Conservation (phyloP, 805 yeast species). For the Schwanniomyces pseudopolymorphus region DNA sequence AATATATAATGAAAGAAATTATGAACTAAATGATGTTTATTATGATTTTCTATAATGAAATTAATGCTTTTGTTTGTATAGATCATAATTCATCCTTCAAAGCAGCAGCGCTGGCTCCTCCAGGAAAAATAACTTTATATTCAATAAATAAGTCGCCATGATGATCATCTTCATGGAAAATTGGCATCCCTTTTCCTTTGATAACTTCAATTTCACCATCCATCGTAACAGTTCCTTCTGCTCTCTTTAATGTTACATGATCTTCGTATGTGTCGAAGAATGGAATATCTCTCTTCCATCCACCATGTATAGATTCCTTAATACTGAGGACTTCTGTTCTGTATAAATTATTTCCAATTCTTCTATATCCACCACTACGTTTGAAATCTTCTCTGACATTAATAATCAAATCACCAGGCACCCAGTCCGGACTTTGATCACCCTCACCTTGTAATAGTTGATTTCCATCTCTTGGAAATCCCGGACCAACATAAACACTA, state of each 20-base stretch:
- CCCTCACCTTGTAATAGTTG: slow-evolving; percentile 72
- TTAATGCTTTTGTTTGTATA: not conserved
- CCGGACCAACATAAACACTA: slow-evolving; percentile 65
- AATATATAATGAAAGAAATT: too few species aligned
- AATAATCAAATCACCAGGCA: slow-evolving; percentile 77
- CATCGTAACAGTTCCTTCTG: slow-evolving; percentile 48
- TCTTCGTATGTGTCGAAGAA: slow-evolving; percentile 63
- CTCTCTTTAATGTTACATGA: slow-evolving; percentile 47
- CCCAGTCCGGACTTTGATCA: slow-evolving; percentile 79
- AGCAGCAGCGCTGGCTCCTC: slow-evolving; percentile 6
- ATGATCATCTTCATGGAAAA: slow-evolving; percentile 40
- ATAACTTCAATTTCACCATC: slow-evolving; percentile 74
- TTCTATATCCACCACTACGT: slow-evolving; percentile 78
- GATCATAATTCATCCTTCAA: slow-evolving; percentile 23
- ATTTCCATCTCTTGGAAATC: slow-evolving; percentile 60
- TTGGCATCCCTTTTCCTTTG: slow-evolving; percentile 86
- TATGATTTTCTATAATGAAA: not conserved
- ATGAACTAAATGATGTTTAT: not conserved
- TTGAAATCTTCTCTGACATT: slow-evolving; percentile 53
- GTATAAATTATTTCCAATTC: slow-evolving; percentile 72
- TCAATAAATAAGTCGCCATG: slow-evolving; percentile 50
- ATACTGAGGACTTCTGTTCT: slow-evolving; percentile 76
- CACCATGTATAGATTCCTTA: slow-evolving; percentile 74
- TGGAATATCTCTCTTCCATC: slow-evolving; percentile 70
- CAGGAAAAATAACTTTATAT: slow-evolving; percentile 45